Conservation (phyloP, 768 basidiomycete genomes). For the Porpolomopsis calyptriformis region DNA sequence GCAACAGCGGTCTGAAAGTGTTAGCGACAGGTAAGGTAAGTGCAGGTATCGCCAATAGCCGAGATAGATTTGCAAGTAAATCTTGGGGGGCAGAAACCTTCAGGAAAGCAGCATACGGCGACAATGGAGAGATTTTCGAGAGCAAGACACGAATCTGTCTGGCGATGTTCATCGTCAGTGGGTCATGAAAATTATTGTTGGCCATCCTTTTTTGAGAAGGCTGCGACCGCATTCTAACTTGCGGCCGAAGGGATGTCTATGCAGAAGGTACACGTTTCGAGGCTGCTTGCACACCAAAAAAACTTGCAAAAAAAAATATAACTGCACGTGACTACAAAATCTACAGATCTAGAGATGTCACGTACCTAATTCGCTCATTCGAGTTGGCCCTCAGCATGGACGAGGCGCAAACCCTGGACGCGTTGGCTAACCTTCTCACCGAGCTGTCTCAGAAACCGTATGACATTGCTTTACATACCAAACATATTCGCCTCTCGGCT, state of each 20-base stretch:
- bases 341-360: background rate
- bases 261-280: no score
- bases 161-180: slow-evolving; percentile 46
- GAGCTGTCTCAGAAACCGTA: slow-evolving; percentile 49
- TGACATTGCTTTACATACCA: slow-evolving; percentile 51
- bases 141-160: slow-evolving; percentile 43
- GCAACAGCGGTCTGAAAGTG: slow-evolving; percentile 63
- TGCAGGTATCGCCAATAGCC: slow-evolving; percentile 47
- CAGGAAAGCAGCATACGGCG: slow-evolving; percentile 30
- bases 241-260: no score
- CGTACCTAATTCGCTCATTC: background rate
- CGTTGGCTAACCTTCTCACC: slow-evolving; percentile 48
- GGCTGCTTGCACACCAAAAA: no score
- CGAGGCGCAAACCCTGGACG: slow-evolving; percentile 51
- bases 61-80: slow-evolving; percentile 47
- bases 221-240: no score
- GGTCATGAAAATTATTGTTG: slow-evolving; percentile 32
- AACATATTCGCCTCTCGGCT: slow-evolving; percentile 49
- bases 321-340: background rate
- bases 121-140: slow-evolving; percentile 31
- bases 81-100: slow-evolving; percentile 29
- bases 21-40: slow-evolving; percentile 54
- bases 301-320: no score
- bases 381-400: slow-evolving; percentile 34
- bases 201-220: background rate